These are phyloP conservation scores for Kickxella alabastrina DNA, from an alignment of 192 early-diverging fungal species.

Conservation along the genomic window DNA sequence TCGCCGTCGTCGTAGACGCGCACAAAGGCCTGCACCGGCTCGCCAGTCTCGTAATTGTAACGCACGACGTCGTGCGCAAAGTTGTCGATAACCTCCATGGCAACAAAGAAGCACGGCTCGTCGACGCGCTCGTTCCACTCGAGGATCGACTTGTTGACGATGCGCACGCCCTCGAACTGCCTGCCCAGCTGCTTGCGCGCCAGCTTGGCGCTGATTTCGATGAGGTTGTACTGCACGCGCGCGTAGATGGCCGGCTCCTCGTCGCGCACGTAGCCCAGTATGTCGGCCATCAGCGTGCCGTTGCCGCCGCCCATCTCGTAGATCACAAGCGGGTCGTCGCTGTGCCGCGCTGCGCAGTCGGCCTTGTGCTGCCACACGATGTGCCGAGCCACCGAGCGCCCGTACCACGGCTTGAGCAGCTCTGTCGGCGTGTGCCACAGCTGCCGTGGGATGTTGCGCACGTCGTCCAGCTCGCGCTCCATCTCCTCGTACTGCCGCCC, in stretches of 20 bases:
- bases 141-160: constrained; percentile 91
- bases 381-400: constrained; percentile 85
- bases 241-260: constrained; percentile 75
- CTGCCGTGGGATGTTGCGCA: constrained; percentile 75
- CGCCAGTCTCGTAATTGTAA: constrained; percentile 68
- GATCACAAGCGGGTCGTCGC: constrained; percentile 69
- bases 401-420: constrained; percentile 89
- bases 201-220: constrained; percentile 88
- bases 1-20: constrained; percentile 77
- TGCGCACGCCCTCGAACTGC: constrained; percentile 63
- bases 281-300: constrained; percentile 91
- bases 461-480: constrained; percentile 70
- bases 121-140: constrained; percentile 74
- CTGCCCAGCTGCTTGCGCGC: constrained; percentile 62
- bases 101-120: constrained; percentile 85
- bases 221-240: constrained; percentile 77
- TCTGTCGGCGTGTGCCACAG: constrained; percentile 99
- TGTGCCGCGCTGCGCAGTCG: constrained; percentile 17
- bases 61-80: constrained; percentile 94
- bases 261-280: constrained; percentile 82
- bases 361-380: constrained; percentile 75
- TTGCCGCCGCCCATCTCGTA: constrained; percentile 98
- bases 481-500: constrained; percentile 74
- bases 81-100: constrained; percentile 98
- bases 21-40: constrained; percentile 79